phyloP scores from a whole-genome alignment of 2,329 filamentous ascomycete genomes.

The Monilinia fructigena region DNA sequence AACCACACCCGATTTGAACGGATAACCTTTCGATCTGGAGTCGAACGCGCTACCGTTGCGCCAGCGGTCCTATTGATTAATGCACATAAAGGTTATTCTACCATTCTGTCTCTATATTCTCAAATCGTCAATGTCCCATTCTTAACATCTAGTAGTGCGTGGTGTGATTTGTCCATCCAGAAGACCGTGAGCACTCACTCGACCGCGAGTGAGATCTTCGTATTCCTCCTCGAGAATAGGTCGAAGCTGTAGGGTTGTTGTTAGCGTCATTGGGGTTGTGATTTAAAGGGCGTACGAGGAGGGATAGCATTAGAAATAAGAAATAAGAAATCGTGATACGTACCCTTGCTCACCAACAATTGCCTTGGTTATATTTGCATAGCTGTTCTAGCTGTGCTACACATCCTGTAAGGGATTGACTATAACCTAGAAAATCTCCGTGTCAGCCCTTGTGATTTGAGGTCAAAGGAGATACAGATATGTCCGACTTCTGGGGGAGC shows the following conservation, averaged over 20 bases:
- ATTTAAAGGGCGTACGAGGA: not conserved
- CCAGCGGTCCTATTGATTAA: constrained; percentile 22
- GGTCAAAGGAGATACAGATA: not conserved
- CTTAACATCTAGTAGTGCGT: constrained; percentile 3
- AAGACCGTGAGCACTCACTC: constrained; percentile 3
- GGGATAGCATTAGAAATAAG: not conserved
- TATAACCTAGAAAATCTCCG: constrained; percentile 44
- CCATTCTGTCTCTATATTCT: not conserved
- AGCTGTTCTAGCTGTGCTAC: constrained; percentile 55
- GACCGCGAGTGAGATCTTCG: constrained; percentile 23
- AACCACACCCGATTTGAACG: constrained; percentile 38
- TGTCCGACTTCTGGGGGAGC: no score
- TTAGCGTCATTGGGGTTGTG: not conserved
- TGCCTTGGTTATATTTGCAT: constrained; percentile 55
- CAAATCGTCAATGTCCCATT: not conserved
- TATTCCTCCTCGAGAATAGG: constrained; percentile 24
- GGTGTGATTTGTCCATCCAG: constrained; percentile 14
- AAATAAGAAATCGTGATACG: constrained; percentile 17
- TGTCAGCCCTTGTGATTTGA: not conserved
- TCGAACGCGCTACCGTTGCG: constrained; percentile 21
- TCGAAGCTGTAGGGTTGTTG: constrained; percentile 24
- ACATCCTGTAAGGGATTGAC: constrained; percentile 52
- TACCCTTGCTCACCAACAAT: constrained; percentile 55
- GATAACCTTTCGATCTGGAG: constrained; percentile 39
- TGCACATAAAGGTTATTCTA: not conserved